These are phyloP conservation scores for Candida vaughaniae DNA, from an alignment of 805 yeast species.

Conservation along the genomic window DNA sequence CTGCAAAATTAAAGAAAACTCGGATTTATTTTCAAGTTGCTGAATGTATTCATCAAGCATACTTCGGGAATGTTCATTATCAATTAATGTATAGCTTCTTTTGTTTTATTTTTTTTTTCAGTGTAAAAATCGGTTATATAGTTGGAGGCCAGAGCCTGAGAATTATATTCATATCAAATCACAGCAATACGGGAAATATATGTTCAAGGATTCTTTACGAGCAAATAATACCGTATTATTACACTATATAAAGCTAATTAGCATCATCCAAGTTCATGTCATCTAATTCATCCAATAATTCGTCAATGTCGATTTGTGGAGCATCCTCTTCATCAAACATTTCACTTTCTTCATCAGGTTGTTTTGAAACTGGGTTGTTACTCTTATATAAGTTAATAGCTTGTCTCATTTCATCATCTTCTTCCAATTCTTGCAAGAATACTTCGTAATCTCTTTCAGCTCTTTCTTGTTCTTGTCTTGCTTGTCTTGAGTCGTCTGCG, in stretches of 20 bases:
- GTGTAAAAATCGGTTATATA: too few relatives aligned
- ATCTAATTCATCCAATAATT: conserved; percentile 90
- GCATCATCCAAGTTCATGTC: conserved; percentile 74
- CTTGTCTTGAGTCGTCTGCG: conserved; percentile 64
- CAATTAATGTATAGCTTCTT: too few relatives aligned
- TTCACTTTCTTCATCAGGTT: conserved; percentile 44
- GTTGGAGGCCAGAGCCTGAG: too few relatives aligned
- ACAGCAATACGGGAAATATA: too few relatives aligned
- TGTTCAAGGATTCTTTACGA: neutral
- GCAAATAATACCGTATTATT: neutral
- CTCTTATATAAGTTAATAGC: conserved; percentile 86
- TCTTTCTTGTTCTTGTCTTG: conserved; percentile 83
- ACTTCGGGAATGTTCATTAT: too few relatives aligned
- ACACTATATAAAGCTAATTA: neutral
- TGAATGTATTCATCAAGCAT: too few relatives aligned
- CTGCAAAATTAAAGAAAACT: too few relatives aligned
- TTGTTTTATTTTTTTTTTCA: too few relatives aligned
- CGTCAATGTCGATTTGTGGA: conserved; percentile 87
- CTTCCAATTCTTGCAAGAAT: conserved; percentile 96
- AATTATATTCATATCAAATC: too few relatives aligned
- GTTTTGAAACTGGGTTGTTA: conserved; percentile 21
- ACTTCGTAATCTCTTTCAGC: conserved; percentile 94
- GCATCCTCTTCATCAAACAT: conserved; percentile 68
- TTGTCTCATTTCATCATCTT: conserved; percentile 91
- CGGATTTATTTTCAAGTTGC: too few relatives aligned